These are phyloP conservation scores for Crepidotus variabilis DNA, from an alignment of 768 basidiomycete genomes.

Conservation along the genomic window DNA sequence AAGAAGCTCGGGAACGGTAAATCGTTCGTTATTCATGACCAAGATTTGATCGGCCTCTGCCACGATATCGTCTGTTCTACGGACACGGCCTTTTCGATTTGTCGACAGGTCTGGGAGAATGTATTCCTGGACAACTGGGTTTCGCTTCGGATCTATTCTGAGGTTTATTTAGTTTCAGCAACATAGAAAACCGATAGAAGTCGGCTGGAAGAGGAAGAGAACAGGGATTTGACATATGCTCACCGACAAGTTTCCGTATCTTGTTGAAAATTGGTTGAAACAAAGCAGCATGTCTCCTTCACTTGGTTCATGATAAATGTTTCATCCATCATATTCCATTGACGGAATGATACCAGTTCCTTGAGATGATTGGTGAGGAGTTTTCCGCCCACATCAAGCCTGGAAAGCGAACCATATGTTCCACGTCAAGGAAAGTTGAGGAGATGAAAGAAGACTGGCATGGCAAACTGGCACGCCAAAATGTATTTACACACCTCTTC, in stretches of 20 bases:
- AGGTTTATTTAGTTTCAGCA: constrained; percentile 15
- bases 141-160: constrained; percentile 53
- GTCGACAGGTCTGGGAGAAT: constrained; percentile 83
- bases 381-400: constrained; percentile 94
- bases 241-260: constrained; percentile 83
- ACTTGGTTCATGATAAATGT: constrained; percentile 91
- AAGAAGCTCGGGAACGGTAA: constrained; percentile 87
- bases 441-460: constrained; percentile 8
- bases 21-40: constrained; percentile 88
- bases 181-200: constrained; percentile 7
- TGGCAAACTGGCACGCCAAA: neutral
- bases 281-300: constrained; percentile 88
- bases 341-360: constrained; percentile 88
- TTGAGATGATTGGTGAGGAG: constrained; percentile 94
- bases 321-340: constrained; percentile 99
- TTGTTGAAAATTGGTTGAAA: constrained; percentile 63
- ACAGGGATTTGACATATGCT: constrained; percentile 23
- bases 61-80: constrained; percentile 47
- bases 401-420: constrained; percentile 22
- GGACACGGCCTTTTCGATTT: constrained; percentile 57
- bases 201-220: neutral
- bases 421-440: neutral
- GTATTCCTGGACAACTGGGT: constrained; percentile 82
- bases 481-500: constrained; percentile 53
- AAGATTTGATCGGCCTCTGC: constrained; percentile 65